phyloP scores from a whole-genome alignment of 2,329 filamentous ascomycete species.

The Alternaria gaisen region DNA sequence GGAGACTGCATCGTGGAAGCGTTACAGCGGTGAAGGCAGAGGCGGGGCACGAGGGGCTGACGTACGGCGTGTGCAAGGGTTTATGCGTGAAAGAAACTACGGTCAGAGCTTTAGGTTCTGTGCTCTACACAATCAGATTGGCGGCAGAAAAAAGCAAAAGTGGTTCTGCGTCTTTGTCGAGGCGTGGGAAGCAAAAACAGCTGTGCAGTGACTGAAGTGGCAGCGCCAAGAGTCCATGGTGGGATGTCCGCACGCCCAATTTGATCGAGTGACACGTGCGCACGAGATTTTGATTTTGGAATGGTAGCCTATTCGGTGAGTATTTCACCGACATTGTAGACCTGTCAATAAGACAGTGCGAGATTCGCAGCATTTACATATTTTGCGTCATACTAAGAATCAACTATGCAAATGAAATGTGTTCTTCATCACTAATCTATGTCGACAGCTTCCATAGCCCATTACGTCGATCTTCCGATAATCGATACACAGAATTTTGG shows the following conservation, averaged over 20 bases:
- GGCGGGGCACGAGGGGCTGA: constrained; percentile 42
- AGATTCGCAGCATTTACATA: not conserved
- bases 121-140: not conserved
- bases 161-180: constrained; percentile 24
- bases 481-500: not conserved
- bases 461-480: not conserved
- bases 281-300: constrained; percentile 9
- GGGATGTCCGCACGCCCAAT: constrained; percentile 27
- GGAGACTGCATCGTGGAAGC: constrained; percentile 46
- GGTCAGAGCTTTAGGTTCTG: constrained; percentile 3
- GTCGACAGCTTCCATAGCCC: not conserved
- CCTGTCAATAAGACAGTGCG: not conserved
- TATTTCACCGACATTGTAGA: not conserved
- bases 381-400: not conserved
- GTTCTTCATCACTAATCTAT: not conserved
- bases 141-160: constrained; percentile 3
- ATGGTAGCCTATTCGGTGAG: not conserved
- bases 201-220: constrained; percentile 25
- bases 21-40: constrained; percentile 47
- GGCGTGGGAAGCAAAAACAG: constrained; percentile 26
- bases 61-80: constrained; percentile 32
- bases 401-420: not conserved
- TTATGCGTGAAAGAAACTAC: constrained; percentile 14
- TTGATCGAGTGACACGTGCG: constrained; percentile 34
- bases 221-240: constrained; percentile 26